Conservation (phyloP, 441 rosid genomes). For the Populus hybrid region DNA sequence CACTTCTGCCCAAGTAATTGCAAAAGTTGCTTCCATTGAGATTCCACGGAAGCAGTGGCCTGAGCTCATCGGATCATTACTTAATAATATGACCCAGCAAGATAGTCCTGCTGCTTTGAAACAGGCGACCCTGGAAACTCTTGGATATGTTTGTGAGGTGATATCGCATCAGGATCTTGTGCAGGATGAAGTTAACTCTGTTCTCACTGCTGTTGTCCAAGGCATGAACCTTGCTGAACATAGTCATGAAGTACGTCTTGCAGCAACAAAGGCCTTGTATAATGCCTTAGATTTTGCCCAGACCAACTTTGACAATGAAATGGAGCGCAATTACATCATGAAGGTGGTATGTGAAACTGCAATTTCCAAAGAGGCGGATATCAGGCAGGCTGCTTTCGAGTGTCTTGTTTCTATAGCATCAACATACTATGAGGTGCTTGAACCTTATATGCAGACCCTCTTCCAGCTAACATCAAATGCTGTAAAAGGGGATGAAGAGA, state of each 20-base stretch:
- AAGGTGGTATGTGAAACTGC: slow-evolving; percentile 90
- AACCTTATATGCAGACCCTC: slow-evolving; percentile 80
- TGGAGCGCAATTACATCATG: slow-evolving; percentile 90
- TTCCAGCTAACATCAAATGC: slow-evolving; percentile 89
- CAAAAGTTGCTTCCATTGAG: slow-evolving; percentile 86
- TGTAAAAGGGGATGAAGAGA: slow-evolving; percentile 84
- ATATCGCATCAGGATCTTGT: slow-evolving; percentile 73
- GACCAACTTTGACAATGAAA: slow-evolving; percentile 87
- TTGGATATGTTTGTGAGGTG: slow-evolving; percentile 94
- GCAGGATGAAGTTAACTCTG: slow-evolving; percentile 81
- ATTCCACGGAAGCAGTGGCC: slow-evolving; percentile 94
- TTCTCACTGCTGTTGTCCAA: slow-evolving; percentile 93
- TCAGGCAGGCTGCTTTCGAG: slow-evolving; percentile 90
- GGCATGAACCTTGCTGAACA: slow-evolving; percentile 81
- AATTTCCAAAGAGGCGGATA: slow-evolving; percentile 68
- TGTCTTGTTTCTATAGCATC: slow-evolving; percentile 95
- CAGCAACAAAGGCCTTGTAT: slow-evolving; percentile 76
- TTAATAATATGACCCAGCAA: slow-evolving; percentile 75
- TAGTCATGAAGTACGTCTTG: slow-evolving; percentile 71
- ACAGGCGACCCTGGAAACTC: slow-evolving; percentile 85
- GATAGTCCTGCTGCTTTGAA: slow-evolving; percentile 55
- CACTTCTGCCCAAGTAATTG: slow-evolving; percentile 88
- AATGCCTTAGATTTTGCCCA: slow-evolving; percentile 90
- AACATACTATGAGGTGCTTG: slow-evolving; percentile 72
- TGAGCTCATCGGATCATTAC: slow-evolving; percentile 66